Percentiles rank a stretch among this genome's conserved stretches.
phyloP scores from a whole-genome alignment of 192 early-diverging fungal species.

The Podila verticillata region DNA sequence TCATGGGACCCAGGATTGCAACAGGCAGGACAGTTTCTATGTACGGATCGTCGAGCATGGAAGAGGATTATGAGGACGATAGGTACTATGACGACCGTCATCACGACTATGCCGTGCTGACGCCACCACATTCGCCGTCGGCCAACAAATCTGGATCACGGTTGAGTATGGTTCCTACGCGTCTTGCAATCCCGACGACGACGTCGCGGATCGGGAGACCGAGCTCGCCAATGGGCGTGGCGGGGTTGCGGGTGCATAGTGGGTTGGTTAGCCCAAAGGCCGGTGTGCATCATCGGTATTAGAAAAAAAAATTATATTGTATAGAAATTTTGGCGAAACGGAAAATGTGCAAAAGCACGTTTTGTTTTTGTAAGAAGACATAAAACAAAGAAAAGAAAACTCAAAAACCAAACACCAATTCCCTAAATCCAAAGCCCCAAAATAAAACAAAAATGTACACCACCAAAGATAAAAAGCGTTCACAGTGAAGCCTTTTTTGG shows the following conservation, averaged over 20 bases:
- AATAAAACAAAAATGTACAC: too few species aligned
- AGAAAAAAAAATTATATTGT: not conserved
- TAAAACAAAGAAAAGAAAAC: too few species aligned
- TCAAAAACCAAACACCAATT: too few species aligned
- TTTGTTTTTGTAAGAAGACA: too few species aligned
- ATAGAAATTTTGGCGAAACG: too few species aligned
- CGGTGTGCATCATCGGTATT: not conserved
- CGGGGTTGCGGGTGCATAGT: not conserved
- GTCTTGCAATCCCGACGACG: slow-evolving; percentile 19
- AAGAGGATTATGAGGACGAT: not conserved
- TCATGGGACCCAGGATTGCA: not conserved
- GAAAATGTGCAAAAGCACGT: too few species aligned
- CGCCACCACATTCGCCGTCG: slow-evolving; percentile 38
- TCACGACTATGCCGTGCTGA: slow-evolving; percentile 25
- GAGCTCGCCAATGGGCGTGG: not conserved
- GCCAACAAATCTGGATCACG: slow-evolving; percentile 9
- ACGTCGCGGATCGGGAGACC: slow-evolving; percentile 7
- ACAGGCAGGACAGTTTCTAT: slow-evolving; percentile 23
- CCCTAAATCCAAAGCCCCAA: too few species aligned
- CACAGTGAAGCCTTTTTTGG: too few species aligned
- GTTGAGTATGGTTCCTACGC: not conserved
- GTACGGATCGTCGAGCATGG: slow-evolving; percentile 17
- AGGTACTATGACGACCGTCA: not conserved
- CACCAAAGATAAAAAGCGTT: too few species aligned
- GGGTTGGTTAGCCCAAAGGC: not conserved